Conservation (phyloP, 2,329 filamentous ascomycete species). For the Fonsecaea pedrosoi region DNA sequence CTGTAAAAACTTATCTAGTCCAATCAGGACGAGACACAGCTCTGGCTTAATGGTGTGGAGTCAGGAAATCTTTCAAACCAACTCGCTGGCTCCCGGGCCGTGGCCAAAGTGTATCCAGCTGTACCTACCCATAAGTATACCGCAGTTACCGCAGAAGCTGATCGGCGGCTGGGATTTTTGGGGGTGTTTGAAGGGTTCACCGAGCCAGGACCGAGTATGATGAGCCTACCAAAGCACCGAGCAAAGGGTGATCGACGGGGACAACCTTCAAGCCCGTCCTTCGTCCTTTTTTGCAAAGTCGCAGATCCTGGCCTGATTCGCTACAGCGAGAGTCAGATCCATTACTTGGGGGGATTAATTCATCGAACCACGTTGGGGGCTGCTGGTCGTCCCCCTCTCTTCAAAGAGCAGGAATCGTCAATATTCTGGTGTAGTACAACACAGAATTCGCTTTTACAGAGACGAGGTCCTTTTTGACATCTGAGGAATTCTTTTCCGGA, state of each 20-base stretch:
- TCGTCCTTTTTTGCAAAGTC: neutral
- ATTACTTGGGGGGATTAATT: neutral
- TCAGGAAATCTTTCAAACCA: neutral
- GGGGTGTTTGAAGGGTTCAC: no score
- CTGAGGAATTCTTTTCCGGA: neutral
- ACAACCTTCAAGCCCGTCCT: neutral
- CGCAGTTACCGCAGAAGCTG: no score
- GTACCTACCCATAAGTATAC: no score
- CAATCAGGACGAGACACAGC: neutral
- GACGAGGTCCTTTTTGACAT: neutral
- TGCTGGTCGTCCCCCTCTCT: neutral
- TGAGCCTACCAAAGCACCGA: neutral
- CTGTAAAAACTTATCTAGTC: neutral
- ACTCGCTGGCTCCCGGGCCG: no score
- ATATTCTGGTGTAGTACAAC: neutral
- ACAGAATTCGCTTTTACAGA: neutral
- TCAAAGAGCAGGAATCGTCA: neutral
- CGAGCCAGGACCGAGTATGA: neutral
- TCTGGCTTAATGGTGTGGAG: neutral
- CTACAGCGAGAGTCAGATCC: neutral
- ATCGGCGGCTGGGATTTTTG: no score
- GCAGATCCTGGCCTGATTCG: neutral
- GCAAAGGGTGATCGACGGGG: neutral
- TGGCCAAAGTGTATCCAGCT: no score
- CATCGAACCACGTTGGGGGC: neutral